Evolutionary conservation across 352 stramenopile species (phyloP).

Genomic region (Phytophthora multivora): DNA sequence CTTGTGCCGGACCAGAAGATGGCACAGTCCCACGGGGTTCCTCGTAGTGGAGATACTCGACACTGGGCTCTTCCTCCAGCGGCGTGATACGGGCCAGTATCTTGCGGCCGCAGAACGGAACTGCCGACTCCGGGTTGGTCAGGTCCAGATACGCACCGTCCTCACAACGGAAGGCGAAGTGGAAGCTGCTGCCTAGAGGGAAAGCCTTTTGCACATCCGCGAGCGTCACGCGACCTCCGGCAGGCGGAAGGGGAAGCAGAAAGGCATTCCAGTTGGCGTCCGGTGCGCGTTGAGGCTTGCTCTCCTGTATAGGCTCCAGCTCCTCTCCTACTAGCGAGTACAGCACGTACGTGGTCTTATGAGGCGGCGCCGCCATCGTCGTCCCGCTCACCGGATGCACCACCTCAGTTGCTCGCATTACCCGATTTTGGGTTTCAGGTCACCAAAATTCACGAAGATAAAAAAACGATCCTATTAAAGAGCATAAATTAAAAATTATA

Average conservation of each 20-base stretch:
- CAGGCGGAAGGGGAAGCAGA: constrained; percentile 30
- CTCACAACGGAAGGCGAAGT: constrained; percentile 82
- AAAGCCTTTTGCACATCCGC: constrained; percentile 71
- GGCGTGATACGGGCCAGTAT: constrained; percentile 74
- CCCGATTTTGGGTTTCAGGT: constrained; percentile 14
- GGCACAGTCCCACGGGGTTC: constrained; percentile 12
- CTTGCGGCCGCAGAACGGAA: constrained; percentile 70
- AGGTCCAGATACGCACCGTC: constrained; percentile 72
- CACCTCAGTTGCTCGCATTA: constrained; percentile 32
- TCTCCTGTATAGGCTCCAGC: constrained; percentile 54
- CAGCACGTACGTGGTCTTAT: constrained; percentile 52
- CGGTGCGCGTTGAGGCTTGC: constrained; percentile 33
- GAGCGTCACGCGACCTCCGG: constrained; percentile 42
- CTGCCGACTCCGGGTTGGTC: constrained; percentile 64
- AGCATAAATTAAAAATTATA: no score
- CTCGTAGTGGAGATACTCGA: constrained; percentile 47
- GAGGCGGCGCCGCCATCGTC: constrained; percentile 30
- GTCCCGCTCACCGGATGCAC: constrained; percentile 38
- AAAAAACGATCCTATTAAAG: no score
- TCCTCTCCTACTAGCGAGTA: constrained; percentile 75
- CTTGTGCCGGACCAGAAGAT: neutral
- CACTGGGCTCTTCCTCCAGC: constrained; percentile 49
- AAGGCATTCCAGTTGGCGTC: constrained; percentile 85
- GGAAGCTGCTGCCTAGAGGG: constrained; percentile 65
- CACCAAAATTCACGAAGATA: no score